These are phyloP conservation scores for Citrullus amarus DNA, from an alignment of 306 rosid genomes.

Conservation along the genomic window DNA sequence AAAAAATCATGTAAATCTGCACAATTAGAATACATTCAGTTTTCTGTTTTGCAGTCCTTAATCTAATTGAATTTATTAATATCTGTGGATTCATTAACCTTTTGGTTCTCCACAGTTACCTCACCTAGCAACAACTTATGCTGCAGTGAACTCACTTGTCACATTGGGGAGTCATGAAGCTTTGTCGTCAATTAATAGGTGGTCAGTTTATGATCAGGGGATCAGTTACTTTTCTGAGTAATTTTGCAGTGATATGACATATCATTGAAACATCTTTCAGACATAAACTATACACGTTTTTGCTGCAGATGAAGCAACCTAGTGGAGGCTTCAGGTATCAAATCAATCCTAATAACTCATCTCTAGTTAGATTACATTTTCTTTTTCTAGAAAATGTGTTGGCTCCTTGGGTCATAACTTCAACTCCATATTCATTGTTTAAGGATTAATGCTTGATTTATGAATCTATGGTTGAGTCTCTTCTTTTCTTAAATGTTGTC, in stretches of 20 bases:
- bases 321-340: constrained; percentile 77
- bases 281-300: constrained; percentile 43
- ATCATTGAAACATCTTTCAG: constrained; percentile 28
- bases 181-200: constrained; percentile 84
- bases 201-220: constrained; percentile 34
- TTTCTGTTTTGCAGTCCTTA: not conserved
- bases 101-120: constrained; percentile 52
- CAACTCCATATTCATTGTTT: not conserved
- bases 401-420: not conserved
- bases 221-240: constrained; percentile 8
- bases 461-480: not conserved
- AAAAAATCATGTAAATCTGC: not conserved
- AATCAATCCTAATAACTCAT: not conserved
- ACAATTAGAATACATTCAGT: not conserved
- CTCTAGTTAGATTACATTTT: not conserved
- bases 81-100: not conserved
- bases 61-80: not conserved
- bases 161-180: constrained; percentile 66
- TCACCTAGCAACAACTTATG: constrained; percentile 94
- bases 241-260: constrained; percentile 16
- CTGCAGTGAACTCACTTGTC: constrained; percentile 81
- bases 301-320: constrained; percentile 67
- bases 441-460: not conserved
- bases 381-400: not conserved
- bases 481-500: not conserved